Conservation (phyloP, 2,329 filamentous ascomycete genomes). For the Claviceps maximensis region DNA sequence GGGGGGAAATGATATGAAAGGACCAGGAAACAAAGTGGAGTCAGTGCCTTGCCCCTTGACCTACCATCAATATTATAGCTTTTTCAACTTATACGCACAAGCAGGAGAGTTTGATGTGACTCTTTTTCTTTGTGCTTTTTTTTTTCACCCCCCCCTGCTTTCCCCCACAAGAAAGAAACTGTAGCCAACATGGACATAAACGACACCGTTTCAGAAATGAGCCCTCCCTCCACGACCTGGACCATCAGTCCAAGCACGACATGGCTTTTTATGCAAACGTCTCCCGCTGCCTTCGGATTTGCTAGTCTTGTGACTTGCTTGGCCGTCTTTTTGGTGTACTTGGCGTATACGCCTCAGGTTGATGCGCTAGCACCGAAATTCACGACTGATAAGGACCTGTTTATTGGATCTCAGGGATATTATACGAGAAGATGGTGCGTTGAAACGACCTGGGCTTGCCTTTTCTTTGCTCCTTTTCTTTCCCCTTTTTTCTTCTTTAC, state of each 20-base stretch:
- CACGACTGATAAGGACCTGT: background rate
- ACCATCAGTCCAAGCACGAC: background rate
- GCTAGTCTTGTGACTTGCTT: background rate
- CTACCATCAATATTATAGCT: no score
- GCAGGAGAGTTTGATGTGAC: no score
- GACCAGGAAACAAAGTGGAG: no score
- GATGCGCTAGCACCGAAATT: background rate
- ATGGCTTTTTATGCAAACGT: background rate
- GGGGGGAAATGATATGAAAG: no score
- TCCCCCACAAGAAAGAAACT: no score
- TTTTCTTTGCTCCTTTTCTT: background rate
- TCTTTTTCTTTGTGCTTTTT: no score
- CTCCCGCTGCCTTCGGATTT: background rate
- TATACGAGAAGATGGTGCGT: background rate
- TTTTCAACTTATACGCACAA: no score
- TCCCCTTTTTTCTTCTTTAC: background rate
- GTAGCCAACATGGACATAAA: no score
- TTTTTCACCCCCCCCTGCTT: no score
- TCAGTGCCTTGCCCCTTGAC: no score
- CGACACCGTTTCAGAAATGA: background rate
- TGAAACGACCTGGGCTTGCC: no score
- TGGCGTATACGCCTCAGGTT: slow-evolving; percentile 1
- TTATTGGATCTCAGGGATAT: background rate
- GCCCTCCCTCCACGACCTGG: background rate
- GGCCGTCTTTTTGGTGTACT: background rate